Evolutionary conservation across 306 rosid genomes (phyloP), one percentile per base, ranked within the genome.

Genomic region (Casuarina cunninghamiana): DNA sequence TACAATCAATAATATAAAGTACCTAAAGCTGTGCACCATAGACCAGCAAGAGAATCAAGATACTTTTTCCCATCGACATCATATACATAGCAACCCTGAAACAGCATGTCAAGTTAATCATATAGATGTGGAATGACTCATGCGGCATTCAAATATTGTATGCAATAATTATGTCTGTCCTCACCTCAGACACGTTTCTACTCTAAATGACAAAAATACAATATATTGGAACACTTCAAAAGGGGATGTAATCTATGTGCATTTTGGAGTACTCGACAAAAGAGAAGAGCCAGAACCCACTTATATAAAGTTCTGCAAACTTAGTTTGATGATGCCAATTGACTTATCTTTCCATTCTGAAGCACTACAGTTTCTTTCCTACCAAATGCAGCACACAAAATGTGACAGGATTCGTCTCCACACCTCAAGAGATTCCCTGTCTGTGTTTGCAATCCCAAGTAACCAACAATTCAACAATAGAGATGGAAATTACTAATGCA

Each of bases 41-140:
- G 87, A 81, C 98, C 97, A 72, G 99, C 97, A 72, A 95, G 97
- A 57, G 99, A 9, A 68, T 95, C 99, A 42, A 95, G 96, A 87
- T 95, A 95, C 81, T 89, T 95, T 83, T 85, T 91, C 83, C 98
- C 99, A 53, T 91, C 78, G 50, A 66, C 69, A 89, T 95, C 97
- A 84, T 88, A 95, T 80, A 93, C 93, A 79, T 93, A 93, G 87
- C 94, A 78, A 84, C 99, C 99, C 99, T 95, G 91, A 80, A 72
- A 79, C 80, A 83, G 76, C 80, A 63, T 45, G 72, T 66, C 58
- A 72, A 76, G 74, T 48, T 68, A 77, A 44, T 71, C 42, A 72
- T 46, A 73, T 37, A 35, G 42, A 17, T 49, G 53, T 44, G 53
- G 75, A 81, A 57, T 15, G 10, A 72, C 46, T 48, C 39, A 57